phyloP scores from a whole-genome alignment of 1,284 basidiomycete species.

The Pseudozyma sp. region DNA sequence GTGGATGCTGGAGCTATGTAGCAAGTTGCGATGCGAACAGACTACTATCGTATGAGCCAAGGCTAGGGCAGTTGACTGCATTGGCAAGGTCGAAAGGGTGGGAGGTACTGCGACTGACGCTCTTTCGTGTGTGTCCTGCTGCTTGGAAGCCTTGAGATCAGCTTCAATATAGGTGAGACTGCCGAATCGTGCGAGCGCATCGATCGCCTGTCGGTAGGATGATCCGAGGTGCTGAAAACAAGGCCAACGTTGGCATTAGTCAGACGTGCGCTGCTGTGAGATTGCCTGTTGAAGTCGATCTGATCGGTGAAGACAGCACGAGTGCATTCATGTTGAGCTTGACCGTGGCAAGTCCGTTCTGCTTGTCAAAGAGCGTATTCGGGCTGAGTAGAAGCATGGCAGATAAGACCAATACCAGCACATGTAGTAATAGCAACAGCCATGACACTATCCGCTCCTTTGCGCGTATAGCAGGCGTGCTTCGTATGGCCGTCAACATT shows the following conservation, averaged over 20 bases:
- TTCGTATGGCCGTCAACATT: slow-evolving; percentile 22
- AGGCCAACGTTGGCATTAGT: not conserved
- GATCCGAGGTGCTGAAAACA: too few relatives aligned
- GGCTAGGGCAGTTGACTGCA: too few relatives aligned
- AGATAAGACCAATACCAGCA: slow-evolving; percentile 15
- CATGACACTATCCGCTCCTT: slow-evolving; percentile 36
- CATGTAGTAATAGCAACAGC: slow-evolving; percentile 27
- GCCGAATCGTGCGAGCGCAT: too few relatives aligned
- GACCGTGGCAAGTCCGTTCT: slow-evolving; percentile 38
- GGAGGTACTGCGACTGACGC: too few relatives aligned
- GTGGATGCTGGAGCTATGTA: too few relatives aligned
- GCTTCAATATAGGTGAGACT: too few relatives aligned
- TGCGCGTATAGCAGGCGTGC: slow-evolving; percentile 1
- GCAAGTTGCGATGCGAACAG: too few relatives aligned
- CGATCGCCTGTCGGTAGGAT: too few relatives aligned
- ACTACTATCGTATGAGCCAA: too few relatives aligned
- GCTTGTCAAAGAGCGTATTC: slow-evolving; percentile 20
- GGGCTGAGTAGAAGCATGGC: slow-evolving; percentile 31
- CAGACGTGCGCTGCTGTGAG: not conserved
- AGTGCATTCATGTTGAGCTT: slow-evolving; percentile 13
- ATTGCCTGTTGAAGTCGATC: not conserved
- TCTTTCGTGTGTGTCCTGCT: too few relatives aligned
- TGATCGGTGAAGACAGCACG: not conserved
- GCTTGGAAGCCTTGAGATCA: too few relatives aligned
- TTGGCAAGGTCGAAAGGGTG: too few relatives aligned